These are phyloP conservation scores for Rubroboletus satanas DNA, from an alignment of 768 basidiomycete species.

Conservation along the genomic window DNA sequence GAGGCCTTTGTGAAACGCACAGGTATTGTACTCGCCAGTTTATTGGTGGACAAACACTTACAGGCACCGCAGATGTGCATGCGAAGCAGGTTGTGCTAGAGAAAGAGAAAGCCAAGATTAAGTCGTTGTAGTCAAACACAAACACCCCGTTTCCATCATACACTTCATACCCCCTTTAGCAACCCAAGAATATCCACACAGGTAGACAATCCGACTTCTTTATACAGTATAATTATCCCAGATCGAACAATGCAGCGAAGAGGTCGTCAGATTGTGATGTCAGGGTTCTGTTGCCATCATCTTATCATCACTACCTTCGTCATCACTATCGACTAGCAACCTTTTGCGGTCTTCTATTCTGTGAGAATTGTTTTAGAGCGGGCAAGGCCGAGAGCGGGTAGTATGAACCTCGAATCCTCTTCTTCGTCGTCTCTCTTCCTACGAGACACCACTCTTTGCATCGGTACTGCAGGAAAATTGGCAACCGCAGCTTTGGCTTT, in stretches of 20 bases:
- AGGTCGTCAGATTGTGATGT: neutral
- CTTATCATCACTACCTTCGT: slow-evolving; percentile 31
- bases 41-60: slow-evolving; percentile 1
- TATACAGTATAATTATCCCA: slow-evolving; percentile 26
- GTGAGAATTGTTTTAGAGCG: neutral
- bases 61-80: slow-evolving; percentile 59
- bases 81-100: slow-evolving; percentile 76
- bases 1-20: slow-evolving; percentile 90
- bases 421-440: slow-evolving; percentile 77
- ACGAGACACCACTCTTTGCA: slow-evolving; percentile 43
- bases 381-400: neutral
- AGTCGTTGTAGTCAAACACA: slow-evolving; percentile 51
- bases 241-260: neutral
- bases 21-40: slow-evolving; percentile 44
- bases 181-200: slow-evolving; percentile 15
- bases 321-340: slow-evolving; percentile 32
- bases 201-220: slow-evolving; percentile 13
- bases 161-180: slow-evolving; percentile 12
- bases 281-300: slow-evolving; percentile 34
- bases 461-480: slow-evolving; percentile 43
- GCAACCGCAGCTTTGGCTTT: slow-evolving; percentile 70
- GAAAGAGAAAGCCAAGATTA: slow-evolving; percentile 80
- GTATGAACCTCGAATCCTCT: slow-evolving; percentile 46
- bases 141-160: neutral
- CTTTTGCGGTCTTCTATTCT: slow-evolving; percentile 46